Evolutionary conservation across 2,329 filamentous ascomycete species (phyloP), one percentile per base, ranked within the genome.

Genomic region (Clarireedia monteithiana): DNA sequence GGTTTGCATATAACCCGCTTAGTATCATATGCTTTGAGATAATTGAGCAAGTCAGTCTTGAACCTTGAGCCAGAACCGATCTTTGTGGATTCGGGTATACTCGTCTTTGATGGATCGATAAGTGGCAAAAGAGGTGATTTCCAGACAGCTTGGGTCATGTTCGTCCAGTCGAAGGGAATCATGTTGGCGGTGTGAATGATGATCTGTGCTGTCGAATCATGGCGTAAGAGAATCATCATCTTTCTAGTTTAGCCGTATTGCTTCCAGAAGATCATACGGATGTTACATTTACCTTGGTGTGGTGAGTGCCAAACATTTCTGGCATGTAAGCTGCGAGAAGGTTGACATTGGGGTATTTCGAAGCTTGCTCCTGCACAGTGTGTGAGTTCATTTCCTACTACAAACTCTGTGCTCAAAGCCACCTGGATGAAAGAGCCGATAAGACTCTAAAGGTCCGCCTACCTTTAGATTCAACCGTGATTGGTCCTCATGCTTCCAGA

Each of bases 101-200:
- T n/a, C 23, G 49, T 5, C 2, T 26, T 42, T 1, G 14, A 15
- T 14, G 38, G 27, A n/a, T 38, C 14, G 15, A 59, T 45, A 27
- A 57, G 36, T 0, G 87, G 84, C 1, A 95, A 79, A 1, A 81
- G 67, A 0, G 89, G 89, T 0, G 89, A 92, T 50, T 74, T 76
- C 91, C 91, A 96, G 5, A 88, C 80, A 1, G 83, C 89, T 68
- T 96, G 90, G 0, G 85, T 88, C 87, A 95, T 88, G 63, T 94
- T 94, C 1, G 77, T 80, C 91, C 91, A 96, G 69, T 96, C 91
- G 55, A 85, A 83, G 4, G 78, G 67, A n/a, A 95, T 92, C 86
- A 95, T 90, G 64, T 96, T 96, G 17, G 91, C 89, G 0, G 91
- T 96, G 64, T 95, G 89, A 30, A 96, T 91, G 55, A 95, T 72